Conservation (phyloP, 108 stramenopile genomes). For the Skeletonema grethae region DNA sequence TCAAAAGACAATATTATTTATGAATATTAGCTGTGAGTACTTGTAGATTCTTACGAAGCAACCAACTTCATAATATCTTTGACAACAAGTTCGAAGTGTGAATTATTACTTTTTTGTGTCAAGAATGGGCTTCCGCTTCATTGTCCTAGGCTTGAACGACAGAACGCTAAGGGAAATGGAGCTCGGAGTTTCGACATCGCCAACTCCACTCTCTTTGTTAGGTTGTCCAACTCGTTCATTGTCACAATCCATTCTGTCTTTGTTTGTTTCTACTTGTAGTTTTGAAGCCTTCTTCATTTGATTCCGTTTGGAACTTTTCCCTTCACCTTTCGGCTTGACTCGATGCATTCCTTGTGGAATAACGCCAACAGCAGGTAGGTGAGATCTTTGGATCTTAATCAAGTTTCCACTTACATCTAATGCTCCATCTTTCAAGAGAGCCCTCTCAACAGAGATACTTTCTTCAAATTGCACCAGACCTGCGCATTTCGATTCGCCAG, state of each 20-base stretch:
- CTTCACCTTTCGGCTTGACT: constrained; percentile 77
- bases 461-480: constrained; percentile 89
- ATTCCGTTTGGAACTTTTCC: constrained; percentile 70
- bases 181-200: constrained; percentile 21
- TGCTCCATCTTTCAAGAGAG: constrained; percentile 63
- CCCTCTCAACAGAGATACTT: constrained; percentile 77
- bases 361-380: constrained; percentile 73
- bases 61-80: neutral
- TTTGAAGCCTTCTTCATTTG: constrained; percentile 41
- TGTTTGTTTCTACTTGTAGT: constrained; percentile 7
- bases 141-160: constrained; percentile 39
- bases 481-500: constrained; percentile 76
- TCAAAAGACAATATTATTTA: neutral
- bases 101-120: constrained; percentile 3
- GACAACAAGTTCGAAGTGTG: neutral
- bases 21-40: neutral
- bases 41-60: neutral
- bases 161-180: constrained; percentile 38
- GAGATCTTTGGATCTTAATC: constrained; percentile 71
- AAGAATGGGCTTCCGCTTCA: constrained; percentile 34
- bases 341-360: constrained; percentile 86
- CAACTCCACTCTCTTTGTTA: neutral
- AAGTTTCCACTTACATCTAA: constrained; percentile 70
- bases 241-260: constrained; percentile 23
- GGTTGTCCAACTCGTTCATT: neutral